Conservation (phyloP, 2,329 filamentous ascomycete genomes). For the Apiospora arundinis region DNA sequence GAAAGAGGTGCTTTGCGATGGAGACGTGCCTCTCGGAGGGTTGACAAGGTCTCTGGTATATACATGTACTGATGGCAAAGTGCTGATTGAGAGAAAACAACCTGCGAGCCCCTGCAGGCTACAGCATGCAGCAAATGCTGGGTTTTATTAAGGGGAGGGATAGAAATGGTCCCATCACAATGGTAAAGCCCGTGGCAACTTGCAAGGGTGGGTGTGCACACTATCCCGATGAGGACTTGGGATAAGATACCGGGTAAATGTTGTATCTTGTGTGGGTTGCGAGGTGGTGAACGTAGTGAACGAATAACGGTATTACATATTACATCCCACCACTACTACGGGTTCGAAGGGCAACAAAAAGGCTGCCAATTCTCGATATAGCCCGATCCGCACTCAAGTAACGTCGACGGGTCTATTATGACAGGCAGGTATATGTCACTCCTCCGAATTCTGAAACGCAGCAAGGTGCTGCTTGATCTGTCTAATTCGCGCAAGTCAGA, state of each 20-base stretch:
- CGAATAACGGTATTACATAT: neutral
- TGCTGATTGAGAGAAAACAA: constrained; percentile 16
- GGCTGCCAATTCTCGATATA: neutral
- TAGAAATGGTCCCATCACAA: constrained; percentile 19
- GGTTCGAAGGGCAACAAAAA: neutral
- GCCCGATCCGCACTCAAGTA: neutral
- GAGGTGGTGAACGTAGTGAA: neutral
- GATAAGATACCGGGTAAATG: constrained; percentile 20
- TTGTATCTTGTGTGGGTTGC: constrained; percentile 10
- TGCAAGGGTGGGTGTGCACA: constrained; percentile 18
- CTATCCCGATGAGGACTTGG: constrained; percentile 20
- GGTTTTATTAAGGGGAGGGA: constrained; percentile 22
- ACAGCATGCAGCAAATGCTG: constrained; percentile 19
- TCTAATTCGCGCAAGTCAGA: neutral
- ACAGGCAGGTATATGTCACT: neutral
- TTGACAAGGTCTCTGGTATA: constrained; percentile 19
- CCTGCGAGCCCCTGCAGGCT: constrained; percentile 17
- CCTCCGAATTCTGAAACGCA: neutral
- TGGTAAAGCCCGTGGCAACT: constrained; percentile 20
- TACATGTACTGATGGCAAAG: constrained; percentile 9
- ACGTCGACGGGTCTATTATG: neutral
- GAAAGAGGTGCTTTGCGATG: constrained; percentile 15
- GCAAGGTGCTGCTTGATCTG: neutral
- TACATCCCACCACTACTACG: neutral
- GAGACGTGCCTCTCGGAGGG: neutral